Base-by-base conservation (phyloP, 2,329 filamentous ascomycete species). In the Onygenales sp. region DNA sequence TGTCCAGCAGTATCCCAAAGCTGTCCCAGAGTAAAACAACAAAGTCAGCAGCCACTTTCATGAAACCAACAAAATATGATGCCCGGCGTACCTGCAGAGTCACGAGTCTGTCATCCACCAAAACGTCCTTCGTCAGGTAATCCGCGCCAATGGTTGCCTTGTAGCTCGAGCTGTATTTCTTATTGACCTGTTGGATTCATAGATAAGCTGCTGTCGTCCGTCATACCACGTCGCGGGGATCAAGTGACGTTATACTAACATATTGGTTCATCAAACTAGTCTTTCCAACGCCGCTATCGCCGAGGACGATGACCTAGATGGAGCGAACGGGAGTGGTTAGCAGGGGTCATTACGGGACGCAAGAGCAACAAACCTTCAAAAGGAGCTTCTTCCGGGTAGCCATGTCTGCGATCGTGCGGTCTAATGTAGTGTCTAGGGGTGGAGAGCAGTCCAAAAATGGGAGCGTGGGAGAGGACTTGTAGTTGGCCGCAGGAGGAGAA, bases 181-280 rank as follows among this genome's bases (percentile, higher is more conserved):
- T 98, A 80, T 98, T 98, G 82, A 98, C 92, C 92, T 97, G 62
- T 61, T 14, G 27, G 6, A n/a, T 10, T 33, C 7, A 14, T 42
- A 27, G 13, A 27, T 41, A 9, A 50, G 39, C 36, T 9, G 39
- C 33, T 38, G 36, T 21, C 46, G 10, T 39, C 17, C 5, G n/a
- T 10, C 39, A 10, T 21, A 6, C 3, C 14, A 38, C 33, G 35
- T 39, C 27, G 46, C 32, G 36, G 36, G 2, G 13, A 39, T 10
- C 36, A 39, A 10, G 7, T 39, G 36, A n/a, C 9, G 13, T n/a
- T n/a, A 39, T 54, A 64, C 87, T 72, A 84, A 97, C 93, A 88
- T 97, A 98, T 97, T 98, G 93, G 78, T 98, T 98, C 93, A 98
- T 98, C 82, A 98, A 84, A 75, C 90, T 96, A 57, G 93, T 98